These are phyloP conservation scores for Trichoderma afroharzianum DNA, from an alignment of 2,329 filamentous ascomycete genomes.

Conservation along the genomic window DNA sequence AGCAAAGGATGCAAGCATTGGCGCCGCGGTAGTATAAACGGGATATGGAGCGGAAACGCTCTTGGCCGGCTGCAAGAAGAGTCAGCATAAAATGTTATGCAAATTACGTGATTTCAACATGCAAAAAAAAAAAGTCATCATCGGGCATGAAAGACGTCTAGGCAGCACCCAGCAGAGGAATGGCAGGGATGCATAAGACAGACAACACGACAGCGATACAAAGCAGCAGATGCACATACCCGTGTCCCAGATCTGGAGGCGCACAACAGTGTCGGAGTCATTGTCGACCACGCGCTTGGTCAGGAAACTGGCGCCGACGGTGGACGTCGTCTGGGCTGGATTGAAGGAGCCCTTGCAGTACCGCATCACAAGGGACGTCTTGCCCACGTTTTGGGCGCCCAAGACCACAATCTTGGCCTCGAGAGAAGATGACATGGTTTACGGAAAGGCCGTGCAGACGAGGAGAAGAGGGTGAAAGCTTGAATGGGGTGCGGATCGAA, in stretches of 20 bases:
- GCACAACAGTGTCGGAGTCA: slow-evolving; percentile 79
- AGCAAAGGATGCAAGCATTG: slow-evolving; percentile 90
- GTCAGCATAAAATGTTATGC: neutral
- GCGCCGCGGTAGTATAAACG: slow-evolving; percentile 95
- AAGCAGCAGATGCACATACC: slow-evolving; percentile 40
- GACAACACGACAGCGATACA: neutral
- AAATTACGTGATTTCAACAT: neutral
- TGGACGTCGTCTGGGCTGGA: slow-evolving; percentile 61
- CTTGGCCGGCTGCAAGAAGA: slow-evolving; percentile 65
- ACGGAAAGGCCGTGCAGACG: neutral
- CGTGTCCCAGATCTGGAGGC: slow-evolving; percentile 96
- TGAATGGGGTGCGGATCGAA: neutral
- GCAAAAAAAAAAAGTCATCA: neutral
- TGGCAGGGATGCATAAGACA: slow-evolving; percentile 13
- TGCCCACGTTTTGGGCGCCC: slow-evolving; percentile 74
- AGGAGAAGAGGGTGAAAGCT: neutral
- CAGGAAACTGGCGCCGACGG: slow-evolving; percentile 76
- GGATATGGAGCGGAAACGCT: slow-evolving; percentile 91
- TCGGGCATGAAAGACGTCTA: neutral
- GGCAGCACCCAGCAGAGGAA: neutral
- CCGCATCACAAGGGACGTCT: slow-evolving; percentile 73
- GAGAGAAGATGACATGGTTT: slow-evolving; percentile 45
- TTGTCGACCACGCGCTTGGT: slow-evolving; percentile 77
- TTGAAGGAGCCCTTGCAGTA: slow-evolving; percentile 71
- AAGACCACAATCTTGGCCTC: slow-evolving; percentile 81